These are phyloP conservation scores for Tolypocladium sp. DNA, from an alignment of 2,329 filamentous ascomycete species.

Conservation along the genomic window DNA sequence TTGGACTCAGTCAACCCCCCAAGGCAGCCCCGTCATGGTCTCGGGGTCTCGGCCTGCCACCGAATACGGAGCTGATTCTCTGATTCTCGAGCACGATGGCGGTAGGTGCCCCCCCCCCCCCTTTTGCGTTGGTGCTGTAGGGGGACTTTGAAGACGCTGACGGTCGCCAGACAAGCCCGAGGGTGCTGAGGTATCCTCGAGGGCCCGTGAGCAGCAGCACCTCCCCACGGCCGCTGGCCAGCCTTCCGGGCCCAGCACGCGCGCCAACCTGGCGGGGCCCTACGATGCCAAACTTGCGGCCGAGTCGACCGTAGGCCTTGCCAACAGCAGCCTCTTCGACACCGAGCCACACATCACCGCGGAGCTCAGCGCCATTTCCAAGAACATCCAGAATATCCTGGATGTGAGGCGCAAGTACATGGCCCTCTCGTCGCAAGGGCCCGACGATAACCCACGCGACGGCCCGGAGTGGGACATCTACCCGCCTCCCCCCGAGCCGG, in stretches of 20 bases:
- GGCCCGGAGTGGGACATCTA: conserved; percentile 79
- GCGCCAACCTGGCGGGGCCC: conserved; percentile 29
- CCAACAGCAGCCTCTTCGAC: conserved; percentile 58
- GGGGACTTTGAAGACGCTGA: conserved; percentile 1
- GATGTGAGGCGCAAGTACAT: conserved; percentile 88
- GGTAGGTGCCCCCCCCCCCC: conserved; percentile 7
- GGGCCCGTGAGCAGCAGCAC: conserved; percentile 1
- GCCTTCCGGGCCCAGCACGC: neutral
- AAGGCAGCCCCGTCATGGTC: conserved; percentile 35
- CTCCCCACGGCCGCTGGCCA: neutral
- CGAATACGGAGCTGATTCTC: conserved; percentile 26
- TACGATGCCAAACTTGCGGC: conserved; percentile 28
- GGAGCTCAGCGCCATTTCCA: conserved; percentile 79
- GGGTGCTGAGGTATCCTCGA: conserved; percentile 1
- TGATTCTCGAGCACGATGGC: conserved; percentile 19
- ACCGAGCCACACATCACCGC: conserved; percentile 72
- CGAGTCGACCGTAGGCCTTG: conserved; percentile 40
- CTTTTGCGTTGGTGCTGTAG: neutral
- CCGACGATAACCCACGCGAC: conserved; percentile 82
- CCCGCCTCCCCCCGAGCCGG: conserved; percentile 81
- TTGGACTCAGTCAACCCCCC: conserved; percentile 33
- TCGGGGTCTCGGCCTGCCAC: conserved; percentile 24
- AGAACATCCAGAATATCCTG: conserved; percentile 82
- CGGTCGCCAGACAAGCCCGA: conserved; percentile 6
- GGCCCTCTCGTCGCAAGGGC: conserved; percentile 69